Conservation (phyloP, 306 rosid genomes). For the Myrica gale region DNA sequence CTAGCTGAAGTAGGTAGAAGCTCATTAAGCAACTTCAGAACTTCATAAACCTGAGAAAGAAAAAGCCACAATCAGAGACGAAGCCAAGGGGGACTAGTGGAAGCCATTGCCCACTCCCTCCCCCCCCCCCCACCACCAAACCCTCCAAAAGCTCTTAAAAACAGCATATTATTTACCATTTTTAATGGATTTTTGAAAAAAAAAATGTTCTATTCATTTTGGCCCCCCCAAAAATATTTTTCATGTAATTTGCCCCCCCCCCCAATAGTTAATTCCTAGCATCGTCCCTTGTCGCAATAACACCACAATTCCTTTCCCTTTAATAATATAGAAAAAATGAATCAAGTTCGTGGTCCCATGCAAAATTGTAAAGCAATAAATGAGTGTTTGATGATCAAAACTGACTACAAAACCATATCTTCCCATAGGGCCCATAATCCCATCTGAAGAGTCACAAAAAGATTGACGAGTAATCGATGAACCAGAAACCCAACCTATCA, state of each 20-base stretch:
- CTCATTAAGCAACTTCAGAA: conserved; percentile 75
- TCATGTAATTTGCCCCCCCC: too few species aligned
- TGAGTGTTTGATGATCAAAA: background rate
- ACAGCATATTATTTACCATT: too few species aligned
- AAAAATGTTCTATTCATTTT: too few species aligned
- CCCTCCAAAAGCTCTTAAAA: too few species aligned
- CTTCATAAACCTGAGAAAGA: conserved; percentile 67
- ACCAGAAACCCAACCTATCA: background rate
- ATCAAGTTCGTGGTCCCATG: background rate
- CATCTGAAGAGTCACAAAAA: background rate
- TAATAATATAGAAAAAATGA: background rate
- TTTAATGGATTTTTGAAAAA: too few species aligned
- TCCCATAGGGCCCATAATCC: background rate
- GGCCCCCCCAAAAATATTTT: too few species aligned
- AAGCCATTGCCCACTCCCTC: too few species aligned
- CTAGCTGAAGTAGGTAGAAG: conserved; percentile 67
- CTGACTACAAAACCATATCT: background rate
- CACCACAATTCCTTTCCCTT: background rate
- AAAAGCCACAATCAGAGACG: background rate
- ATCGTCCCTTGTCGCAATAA: background rate
- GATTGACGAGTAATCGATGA: background rate
- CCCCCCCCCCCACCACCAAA: too few species aligned
- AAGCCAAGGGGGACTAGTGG: too few species aligned
- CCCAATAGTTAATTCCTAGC: too few species aligned
- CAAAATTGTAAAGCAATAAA: background rate